phyloP scores from a whole-genome alignment of 371 early-diverging fungal species.

The Mucor irregularis region DNA sequence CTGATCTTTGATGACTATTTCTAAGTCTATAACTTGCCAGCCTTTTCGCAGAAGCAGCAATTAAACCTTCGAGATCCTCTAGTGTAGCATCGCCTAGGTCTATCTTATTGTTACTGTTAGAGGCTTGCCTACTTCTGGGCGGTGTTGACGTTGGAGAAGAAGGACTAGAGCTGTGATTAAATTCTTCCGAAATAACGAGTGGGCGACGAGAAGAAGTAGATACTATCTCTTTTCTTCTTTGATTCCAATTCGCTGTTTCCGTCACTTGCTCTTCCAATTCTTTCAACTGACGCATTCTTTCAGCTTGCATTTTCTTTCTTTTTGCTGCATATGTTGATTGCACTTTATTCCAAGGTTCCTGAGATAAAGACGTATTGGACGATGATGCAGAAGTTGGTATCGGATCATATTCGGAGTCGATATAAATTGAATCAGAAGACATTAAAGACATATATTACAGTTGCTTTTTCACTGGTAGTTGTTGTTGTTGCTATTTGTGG shows the following conservation, averaged over 20 bases:
- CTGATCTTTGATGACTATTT: slow-evolving; percentile 13
- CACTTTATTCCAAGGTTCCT: slow-evolving; percentile 30
- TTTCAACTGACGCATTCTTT: slow-evolving; percentile 38
- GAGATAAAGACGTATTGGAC: slow-evolving; percentile 16
- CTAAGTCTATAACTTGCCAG: slow-evolving; percentile 39
- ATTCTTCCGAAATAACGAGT: slow-evolving; percentile 10
- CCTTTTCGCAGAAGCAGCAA: slow-evolving; percentile 50
- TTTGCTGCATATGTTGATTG: slow-evolving; percentile 27
- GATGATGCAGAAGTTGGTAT: slow-evolving; percentile 13
- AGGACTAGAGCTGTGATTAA: neutral
- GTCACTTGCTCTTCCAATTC: slow-evolving; percentile 44
- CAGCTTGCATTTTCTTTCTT: slow-evolving; percentile 36
- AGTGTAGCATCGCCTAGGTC: slow-evolving; percentile 42
- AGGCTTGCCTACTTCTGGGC: slow-evolving; percentile 2
- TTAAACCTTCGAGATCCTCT: slow-evolving; percentile 46
- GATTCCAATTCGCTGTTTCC: slow-evolving; percentile 35
- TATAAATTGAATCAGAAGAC: neutral
- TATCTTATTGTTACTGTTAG: slow-evolving; percentile 8
- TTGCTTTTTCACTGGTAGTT: no score
- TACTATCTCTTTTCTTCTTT: slow-evolving; percentile 32
- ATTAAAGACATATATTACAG: no score
- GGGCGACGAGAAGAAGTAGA: slow-evolving; percentile 16
- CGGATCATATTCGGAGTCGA: slow-evolving; percentile 2
- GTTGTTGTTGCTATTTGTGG: no score
- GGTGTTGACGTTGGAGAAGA: slow-evolving; percentile 1